These are phyloP conservation scores for Fraxinus sp. DNA, from an alignment of 305 asterid species.

Conservation along the genomic window DNA sequence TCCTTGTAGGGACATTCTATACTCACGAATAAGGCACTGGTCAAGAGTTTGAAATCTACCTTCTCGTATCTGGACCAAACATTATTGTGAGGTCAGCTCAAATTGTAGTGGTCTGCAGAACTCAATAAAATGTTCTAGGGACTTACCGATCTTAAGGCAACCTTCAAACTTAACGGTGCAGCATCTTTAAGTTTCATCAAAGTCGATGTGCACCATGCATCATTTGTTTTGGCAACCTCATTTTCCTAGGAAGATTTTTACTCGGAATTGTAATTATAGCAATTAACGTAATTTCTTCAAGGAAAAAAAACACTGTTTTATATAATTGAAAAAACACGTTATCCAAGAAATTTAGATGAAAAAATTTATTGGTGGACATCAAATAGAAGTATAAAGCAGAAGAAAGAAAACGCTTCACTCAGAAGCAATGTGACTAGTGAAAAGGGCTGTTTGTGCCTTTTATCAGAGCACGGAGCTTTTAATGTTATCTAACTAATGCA, in stretches of 20 bases:
- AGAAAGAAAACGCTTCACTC: neutral
- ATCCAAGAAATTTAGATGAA: neutral
- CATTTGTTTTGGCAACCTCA: constrained; percentile 70
- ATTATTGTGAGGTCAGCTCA: constrained; percentile 18
- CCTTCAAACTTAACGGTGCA: constrained; percentile 91
- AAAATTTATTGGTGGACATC: neutral
- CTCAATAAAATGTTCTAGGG: neutral
- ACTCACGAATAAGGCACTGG: constrained; percentile 84
- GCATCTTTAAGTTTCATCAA: constrained; percentile 67
- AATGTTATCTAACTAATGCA: neutral
- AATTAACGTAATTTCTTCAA: constrained; percentile 17
- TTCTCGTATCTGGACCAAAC: constrained; percentile 68
- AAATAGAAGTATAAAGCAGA: neutral
- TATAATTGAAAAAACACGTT: neutral
- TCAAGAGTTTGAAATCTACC: constrained; percentile 87
- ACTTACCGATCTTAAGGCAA: constrained; percentile 88
- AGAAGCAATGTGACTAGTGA: neutral
- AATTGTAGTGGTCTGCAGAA: neutral
- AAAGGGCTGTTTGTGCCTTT: neutral
- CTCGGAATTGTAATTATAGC: constrained; percentile 12
- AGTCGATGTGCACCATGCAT: constrained; percentile 62
- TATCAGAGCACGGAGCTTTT: neutral
- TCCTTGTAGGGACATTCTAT: constrained; percentile 48
- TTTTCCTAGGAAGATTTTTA: constrained; percentile 46
- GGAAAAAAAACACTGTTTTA: neutral